These are phyloP conservation scores for Petrea volubilis DNA, from an alignment of 257 asterid species.

Conservation along the genomic window DNA sequence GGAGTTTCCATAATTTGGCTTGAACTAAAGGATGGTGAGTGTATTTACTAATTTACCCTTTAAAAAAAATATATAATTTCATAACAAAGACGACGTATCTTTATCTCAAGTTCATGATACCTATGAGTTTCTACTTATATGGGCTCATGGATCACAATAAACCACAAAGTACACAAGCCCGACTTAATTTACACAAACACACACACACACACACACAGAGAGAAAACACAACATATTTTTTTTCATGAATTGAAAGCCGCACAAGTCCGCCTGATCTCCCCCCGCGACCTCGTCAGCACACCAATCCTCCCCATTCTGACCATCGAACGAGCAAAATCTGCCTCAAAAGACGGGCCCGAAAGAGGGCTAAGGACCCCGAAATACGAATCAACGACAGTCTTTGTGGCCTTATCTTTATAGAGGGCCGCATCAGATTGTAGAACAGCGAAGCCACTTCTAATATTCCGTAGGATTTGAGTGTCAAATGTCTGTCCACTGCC, in stretches of 20 bases:
- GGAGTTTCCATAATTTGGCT: no score
- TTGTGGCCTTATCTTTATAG: conserved; percentile 46
- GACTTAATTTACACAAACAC: no score
- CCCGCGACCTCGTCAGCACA: conserved; percentile 48
- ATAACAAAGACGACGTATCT: no score
- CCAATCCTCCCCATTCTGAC: conserved; percentile 66
- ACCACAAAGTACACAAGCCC: no score
- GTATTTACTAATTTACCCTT: no score
- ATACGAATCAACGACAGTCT: conserved; percentile 59
- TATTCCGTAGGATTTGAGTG: conserved; percentile 42
- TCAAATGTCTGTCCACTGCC: conserved; percentile 48
- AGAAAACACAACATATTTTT: neutral
- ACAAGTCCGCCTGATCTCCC: conserved; percentile 45
- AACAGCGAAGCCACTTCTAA: conserved; percentile 61
- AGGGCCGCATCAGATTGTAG: conserved; percentile 56
- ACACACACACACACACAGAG: no score
- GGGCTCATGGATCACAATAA: no score
- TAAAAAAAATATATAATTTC: no score
- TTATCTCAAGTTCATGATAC: no score
- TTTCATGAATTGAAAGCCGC: neutral
- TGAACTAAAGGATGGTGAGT: no score
- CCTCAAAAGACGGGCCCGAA: conserved; percentile 46
- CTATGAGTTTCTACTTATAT: no score
- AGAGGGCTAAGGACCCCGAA: conserved; percentile 42
- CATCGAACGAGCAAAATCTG: conserved; percentile 56